Evolutionary conservation across 2,329 filamentous ascomycete genomes (phyloP).

Genomic region (Fusarium multiceps): DNA sequence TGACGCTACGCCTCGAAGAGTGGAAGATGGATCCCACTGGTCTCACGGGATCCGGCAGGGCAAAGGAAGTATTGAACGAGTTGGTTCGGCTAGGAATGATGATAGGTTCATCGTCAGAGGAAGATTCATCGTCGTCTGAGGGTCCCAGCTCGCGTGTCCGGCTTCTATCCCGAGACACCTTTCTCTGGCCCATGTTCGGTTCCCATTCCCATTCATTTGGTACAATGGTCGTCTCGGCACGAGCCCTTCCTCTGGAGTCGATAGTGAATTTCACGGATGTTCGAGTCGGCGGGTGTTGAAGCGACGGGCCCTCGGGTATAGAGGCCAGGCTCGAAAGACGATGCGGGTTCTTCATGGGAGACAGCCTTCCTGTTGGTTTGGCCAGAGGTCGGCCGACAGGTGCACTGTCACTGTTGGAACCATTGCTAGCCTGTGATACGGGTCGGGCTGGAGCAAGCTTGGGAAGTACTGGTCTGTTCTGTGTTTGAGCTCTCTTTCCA

Average conservation of each 20-base stretch:
- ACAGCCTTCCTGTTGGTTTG: conserved; percentile 60
- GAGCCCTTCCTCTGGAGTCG: conserved; percentile 69
- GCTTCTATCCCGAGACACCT: conserved; percentile 47
- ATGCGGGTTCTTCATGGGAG: conserved; percentile 64
- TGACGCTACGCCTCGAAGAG: conserved; percentile 59
- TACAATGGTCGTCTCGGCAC: conserved; percentile 63
- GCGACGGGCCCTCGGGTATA: conserved; percentile 63
- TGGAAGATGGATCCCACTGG: conserved; percentile 62
- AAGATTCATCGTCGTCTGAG: conserved; percentile 66
- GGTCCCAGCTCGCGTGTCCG: conserved; percentile 56
- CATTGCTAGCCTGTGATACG: conserved; percentile 48
- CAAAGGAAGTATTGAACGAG: conserved; percentile 66
- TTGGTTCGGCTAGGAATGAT: conserved; percentile 70
- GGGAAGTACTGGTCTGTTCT: conserved; percentile 56
- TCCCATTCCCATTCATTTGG: conserved; percentile 49
- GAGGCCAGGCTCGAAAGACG: conserved; percentile 65
- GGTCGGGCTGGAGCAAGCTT: conserved; percentile 60
- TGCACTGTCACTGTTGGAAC: conserved; percentile 45
- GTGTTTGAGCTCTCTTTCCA: conserved; percentile 55
- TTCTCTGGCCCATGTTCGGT: conserved; percentile 45
- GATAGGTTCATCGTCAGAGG: conserved; percentile 72
- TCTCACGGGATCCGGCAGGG: conserved; percentile 64
- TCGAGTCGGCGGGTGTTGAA: conserved; percentile 57
- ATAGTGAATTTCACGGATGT: conserved; percentile 72
- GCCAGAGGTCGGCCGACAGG: conserved; percentile 50